These are phyloP conservation scores for Termitomyces sp. DNA, from an alignment of 768 basidiomycete genomes.

Conservation along the genomic window DNA sequence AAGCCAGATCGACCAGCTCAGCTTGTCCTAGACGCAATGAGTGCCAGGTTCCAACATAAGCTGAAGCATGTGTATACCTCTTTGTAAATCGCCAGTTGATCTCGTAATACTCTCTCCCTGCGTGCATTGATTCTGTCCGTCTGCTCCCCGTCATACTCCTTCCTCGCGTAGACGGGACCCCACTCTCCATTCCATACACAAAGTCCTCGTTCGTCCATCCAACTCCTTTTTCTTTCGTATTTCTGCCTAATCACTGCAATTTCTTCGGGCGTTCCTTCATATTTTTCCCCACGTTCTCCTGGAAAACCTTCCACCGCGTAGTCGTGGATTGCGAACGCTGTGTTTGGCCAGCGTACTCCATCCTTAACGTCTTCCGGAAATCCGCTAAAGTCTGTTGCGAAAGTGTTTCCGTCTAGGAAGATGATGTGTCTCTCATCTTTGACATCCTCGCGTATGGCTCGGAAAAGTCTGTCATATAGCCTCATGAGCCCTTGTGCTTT, in stretches of 20 bases:
- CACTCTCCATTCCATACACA: constrained; percentile 84
- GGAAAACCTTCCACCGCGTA: constrained; percentile 75
- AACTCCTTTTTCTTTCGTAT: constrained; percentile 72
- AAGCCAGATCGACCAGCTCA: constrained; percentile 85
- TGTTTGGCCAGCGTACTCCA: constrained; percentile 60
- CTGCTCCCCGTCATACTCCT: constrained; percentile 52
- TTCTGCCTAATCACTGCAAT: constrained; percentile 46
- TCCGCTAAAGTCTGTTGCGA: constrained; percentile 68
- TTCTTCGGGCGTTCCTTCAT: constrained; percentile 55
- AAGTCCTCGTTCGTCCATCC: constrained; percentile 67
- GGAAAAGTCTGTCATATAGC: constrained; percentile 68
- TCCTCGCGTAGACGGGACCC: constrained; percentile 80
- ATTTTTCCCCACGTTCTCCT: constrained; percentile 46
- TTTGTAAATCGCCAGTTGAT: constrained; percentile 73
- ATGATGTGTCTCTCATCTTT: constrained; percentile 62
- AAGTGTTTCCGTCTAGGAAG: constrained; percentile 87
- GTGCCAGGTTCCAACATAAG: constrained; percentile 67
- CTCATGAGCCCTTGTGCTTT: constrained; percentile 60
- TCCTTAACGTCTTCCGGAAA: constrained; percentile 56
- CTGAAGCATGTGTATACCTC: constrained; percentile 60
- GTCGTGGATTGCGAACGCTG: constrained; percentile 78
- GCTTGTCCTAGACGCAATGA: constrained; percentile 57
- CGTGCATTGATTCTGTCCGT: constrained; percentile 65
- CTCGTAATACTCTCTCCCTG: constrained; percentile 64
- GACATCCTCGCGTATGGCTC: constrained; percentile 74